Evolutionary conservation across 2,329 filamentous ascomycete species (phyloP).

Genomic region (Cladosporium sp.): DNA sequence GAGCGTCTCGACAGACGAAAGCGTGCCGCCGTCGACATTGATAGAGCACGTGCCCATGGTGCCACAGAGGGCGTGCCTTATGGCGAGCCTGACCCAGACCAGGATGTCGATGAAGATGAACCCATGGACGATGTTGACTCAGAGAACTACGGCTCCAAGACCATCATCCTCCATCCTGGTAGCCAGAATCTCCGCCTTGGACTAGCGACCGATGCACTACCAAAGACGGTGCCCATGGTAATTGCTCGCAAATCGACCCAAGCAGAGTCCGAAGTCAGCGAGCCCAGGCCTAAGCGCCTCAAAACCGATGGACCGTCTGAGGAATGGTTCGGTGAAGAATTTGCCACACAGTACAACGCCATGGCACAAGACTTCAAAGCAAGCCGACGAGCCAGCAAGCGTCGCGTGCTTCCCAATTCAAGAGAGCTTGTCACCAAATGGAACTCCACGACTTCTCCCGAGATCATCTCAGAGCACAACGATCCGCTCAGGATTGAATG

Average conservation of each 20-base stretch:
- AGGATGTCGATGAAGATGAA: slow-evolving; percentile 40
- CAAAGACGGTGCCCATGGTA: slow-evolving; percentile 90
- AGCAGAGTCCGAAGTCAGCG: slow-evolving; percentile 79
- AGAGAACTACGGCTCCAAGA: slow-evolving; percentile 74
- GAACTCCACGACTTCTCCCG: slow-evolving; percentile 78
- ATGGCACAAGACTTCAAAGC: slow-evolving; percentile 84
- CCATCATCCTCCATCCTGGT: slow-evolving; percentile 91
- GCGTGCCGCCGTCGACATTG: slow-evolving; percentile 80
- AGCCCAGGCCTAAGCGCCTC: slow-evolving; percentile 69
- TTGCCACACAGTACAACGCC: slow-evolving; percentile 65
- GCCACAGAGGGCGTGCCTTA: slow-evolving; percentile 45
- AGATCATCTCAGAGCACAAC: slow-evolving; percentile 89
- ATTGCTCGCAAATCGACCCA: slow-evolving; percentile 74
- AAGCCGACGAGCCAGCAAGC: slow-evolving; percentile 89
- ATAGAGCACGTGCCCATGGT: slow-evolving; percentile 74
- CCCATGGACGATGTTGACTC: slow-evolving; percentile 57
- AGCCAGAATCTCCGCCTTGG: slow-evolving; percentile 95
- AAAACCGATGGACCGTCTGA: slow-evolving; percentile 64
- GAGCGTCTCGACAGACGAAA: slow-evolving; percentile 79
- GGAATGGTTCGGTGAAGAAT: slow-evolving; percentile 83
- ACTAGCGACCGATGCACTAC: slow-evolving; percentile 89
- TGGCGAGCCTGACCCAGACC: slow-evolving; percentile 35
- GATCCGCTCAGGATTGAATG: slow-evolving; percentile 91
- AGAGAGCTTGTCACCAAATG: slow-evolving; percentile 94
- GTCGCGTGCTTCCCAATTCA: slow-evolving; percentile 92